Evolutionary conservation across 73 alveolate genomes (phyloP).

Genomic region (Vitrella brassicaformis): DNA sequence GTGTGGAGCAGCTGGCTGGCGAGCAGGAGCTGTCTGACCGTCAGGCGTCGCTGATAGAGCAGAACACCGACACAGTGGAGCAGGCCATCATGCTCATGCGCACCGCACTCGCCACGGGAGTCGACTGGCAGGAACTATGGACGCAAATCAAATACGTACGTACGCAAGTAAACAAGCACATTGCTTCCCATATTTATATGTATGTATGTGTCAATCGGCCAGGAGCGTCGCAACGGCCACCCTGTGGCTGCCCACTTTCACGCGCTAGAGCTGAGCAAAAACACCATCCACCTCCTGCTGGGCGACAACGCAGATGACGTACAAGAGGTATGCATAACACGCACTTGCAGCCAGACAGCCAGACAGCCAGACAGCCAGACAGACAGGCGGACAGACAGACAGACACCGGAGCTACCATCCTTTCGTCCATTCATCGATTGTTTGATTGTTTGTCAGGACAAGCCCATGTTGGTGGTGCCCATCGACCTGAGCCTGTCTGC

Average conservation of each 20-base stretch:
- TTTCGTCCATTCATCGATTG: too few species aligned
- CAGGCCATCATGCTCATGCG: conserved; percentile 55
- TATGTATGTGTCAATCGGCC: too few species aligned
- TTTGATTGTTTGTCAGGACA: too few species aligned
- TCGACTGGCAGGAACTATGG: conserved; percentile 63
- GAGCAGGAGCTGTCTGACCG: conserved; percentile 56
- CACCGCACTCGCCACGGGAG: conserved; percentile 51
- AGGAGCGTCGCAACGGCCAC: too few species aligned
- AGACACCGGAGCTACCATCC: too few species aligned
- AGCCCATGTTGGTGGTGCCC: conserved; percentile 26
- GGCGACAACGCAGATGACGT: conserved; percentile 44
- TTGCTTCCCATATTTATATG: too few species aligned
- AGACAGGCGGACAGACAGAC: too few species aligned
- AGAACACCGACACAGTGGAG: conserved; percentile 49
- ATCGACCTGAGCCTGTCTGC: conserved; percentile 53
- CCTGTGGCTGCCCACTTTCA: conserved; percentile 65
- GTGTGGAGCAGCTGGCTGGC: conserved; percentile 53
- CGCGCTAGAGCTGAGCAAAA: conserved; percentile 54
- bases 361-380: too few species aligned
- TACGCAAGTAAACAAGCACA: too few species aligned
- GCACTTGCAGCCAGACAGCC: too few species aligned
- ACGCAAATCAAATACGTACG: conserved; percentile 73
- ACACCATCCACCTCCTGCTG: conserved; percentile 40
- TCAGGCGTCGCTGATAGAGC: conserved; percentile 62
- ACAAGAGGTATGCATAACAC: conserved; percentile 13